Conservation (phyloP, 1,284 basidiomycete genomes). For the Apiotrichum siamense region DNA sequence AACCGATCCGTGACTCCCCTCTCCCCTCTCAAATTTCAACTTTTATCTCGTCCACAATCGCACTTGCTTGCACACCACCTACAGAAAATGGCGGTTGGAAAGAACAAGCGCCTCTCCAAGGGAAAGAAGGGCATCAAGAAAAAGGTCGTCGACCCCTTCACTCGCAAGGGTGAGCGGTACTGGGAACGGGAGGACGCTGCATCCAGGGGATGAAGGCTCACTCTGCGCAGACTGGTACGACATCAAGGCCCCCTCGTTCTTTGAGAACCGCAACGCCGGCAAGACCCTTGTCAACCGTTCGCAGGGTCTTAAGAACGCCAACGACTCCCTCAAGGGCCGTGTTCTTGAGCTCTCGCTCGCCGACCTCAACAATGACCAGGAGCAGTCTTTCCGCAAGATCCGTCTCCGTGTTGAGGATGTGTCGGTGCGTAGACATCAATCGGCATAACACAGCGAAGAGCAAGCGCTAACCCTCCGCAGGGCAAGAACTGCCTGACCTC, state of each 20-base stretch:
- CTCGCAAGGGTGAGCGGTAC: conserved; percentile 74
- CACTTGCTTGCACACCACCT: too few species aligned
- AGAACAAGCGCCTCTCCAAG: conserved; percentile 99
- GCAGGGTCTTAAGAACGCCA: conserved; percentile 97
- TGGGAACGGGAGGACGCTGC: background rate
- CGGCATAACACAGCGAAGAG: background rate
- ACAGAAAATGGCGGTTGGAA: conserved; percentile 79
- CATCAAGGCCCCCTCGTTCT: conserved; percentile 97
- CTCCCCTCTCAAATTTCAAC: background rate
- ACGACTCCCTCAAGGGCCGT: conserved; percentile 96
- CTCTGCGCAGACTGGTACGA: conserved; percentile 88
- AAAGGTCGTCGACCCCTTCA: conserved; percentile 99
- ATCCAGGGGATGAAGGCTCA: conserved; percentile 22
- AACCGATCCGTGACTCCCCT: too few species aligned
- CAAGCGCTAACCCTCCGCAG: conserved; percentile 48
- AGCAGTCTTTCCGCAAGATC: conserved; percentile 99
- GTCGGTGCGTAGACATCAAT: conserved; percentile 23
- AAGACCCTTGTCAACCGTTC: conserved; percentile 99
- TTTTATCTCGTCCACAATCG: background rate
- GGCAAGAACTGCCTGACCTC: conserved; percentile 99
- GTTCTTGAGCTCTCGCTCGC: conserved; percentile 94
- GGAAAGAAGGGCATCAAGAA: conserved; percentile 99
- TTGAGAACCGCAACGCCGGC: conserved; percentile 93
- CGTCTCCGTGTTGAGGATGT: conserved; percentile 96
- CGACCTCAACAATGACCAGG: conserved; percentile 99